phyloP scores from a whole-genome alignment of 192 early-diverging fungal species.

The Coemansia sp. region DNA sequence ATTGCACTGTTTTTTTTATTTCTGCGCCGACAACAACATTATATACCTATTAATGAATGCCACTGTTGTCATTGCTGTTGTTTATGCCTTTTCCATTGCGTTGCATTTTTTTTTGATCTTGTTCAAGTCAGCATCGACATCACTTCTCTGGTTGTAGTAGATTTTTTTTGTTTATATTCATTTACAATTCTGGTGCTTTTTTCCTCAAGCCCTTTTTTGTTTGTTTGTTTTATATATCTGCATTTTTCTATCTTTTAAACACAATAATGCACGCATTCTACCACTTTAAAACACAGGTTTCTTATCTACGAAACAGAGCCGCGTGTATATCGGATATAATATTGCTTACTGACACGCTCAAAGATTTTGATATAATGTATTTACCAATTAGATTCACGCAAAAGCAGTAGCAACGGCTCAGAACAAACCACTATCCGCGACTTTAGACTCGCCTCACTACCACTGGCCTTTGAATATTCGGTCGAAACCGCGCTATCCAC shows the following conservation, averaged over 20 bases:
- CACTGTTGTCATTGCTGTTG: too few species aligned
- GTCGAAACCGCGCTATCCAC: background rate
- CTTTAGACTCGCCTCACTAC: background rate
- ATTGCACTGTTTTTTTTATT: too few species aligned
- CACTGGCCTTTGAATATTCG: constrained; percentile 2
- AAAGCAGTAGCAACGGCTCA: background rate
- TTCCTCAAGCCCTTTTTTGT: background rate
- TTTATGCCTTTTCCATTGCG: background rate
- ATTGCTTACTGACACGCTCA: background rate
- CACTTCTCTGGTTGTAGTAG: background rate
- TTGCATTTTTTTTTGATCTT: background rate
- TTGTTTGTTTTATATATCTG: background rate
- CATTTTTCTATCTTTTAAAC: background rate
- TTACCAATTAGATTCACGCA: background rate
- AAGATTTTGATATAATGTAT: background rate
- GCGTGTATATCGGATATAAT: background rate
- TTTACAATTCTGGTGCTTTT: background rate
- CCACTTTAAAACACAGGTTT: background rate
- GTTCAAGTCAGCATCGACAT: too few species aligned
- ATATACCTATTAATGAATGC: too few species aligned
- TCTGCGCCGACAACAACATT: too few species aligned
- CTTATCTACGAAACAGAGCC: background rate
- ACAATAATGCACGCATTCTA: too few species aligned
- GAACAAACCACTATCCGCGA: background rate
- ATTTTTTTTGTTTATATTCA: background rate